Base-by-base conservation (phyloP, 306 rosid genomes). In the Pterocarpus macrocarpus region DNA sequence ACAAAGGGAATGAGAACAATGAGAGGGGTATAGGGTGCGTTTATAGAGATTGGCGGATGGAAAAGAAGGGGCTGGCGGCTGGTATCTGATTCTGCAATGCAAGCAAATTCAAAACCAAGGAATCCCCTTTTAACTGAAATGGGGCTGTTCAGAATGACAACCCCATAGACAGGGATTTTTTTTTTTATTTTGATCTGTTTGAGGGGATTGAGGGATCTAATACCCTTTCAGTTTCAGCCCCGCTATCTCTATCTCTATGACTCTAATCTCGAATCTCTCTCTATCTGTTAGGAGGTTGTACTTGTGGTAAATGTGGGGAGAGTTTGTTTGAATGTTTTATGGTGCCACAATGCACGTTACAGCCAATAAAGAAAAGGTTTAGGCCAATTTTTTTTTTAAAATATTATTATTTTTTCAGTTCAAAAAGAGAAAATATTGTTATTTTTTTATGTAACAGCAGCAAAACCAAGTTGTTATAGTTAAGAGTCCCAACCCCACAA, bases 1-100 rank as follows among this genome's bases (percentile, higher is more conserved):
- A 52, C 43, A 70, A 36, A n/a, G 8, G 61, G 58, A 66, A 58
- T 12, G 56, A 57, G 64, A 75, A 34, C n/a, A 14, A 52, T 52
- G 32, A 5, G 28, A 55, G 8, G 57, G 22, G 17, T 50, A 2
- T 4, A 1, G n/a, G 1, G 5, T 14, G 4, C 10, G 44, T 41
- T 0, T 43, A 39, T 12, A 68, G 35, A 44, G 10, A 68, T 41
- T 13, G 38, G 16, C 28, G 3, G 8, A 53, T 14, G 4, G 10
- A 28, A 8, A 17, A 8, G 4, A 9, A 69, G 13, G 30, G 5
- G 5, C 0, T 0, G 10, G 47, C 1, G 10, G 47, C 1, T n/a
- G 63, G 75, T 81, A 58, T 69, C 28, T 15, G 62, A 64, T 77
- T 70, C 86, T 8, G 15, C 75, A 71, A 61, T 61, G 81, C 50